Conservation (phyloP, 2,329 filamentous ascomycete species). For the Lomentospora prolificans region DNA sequence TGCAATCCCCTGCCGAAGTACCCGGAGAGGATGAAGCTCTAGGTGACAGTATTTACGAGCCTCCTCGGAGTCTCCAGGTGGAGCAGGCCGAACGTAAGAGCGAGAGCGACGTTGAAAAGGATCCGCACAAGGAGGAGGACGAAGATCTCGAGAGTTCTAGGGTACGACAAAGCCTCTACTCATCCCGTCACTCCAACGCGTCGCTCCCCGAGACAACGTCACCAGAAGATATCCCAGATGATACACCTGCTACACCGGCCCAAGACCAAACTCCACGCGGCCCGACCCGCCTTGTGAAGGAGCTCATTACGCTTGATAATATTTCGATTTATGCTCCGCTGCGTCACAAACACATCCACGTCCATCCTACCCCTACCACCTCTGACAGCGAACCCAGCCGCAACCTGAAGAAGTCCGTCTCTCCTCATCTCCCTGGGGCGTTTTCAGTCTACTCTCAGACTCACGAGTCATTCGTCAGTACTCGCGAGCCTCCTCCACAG, state of each 20-base stretch:
- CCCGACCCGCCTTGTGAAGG: conserved; percentile 44
- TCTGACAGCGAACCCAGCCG: conserved; percentile 16
- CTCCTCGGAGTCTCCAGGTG: neutral
- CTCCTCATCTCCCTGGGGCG: conserved; percentile 35
- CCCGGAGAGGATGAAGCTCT: neutral
- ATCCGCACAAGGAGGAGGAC: neutral
- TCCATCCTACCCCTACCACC: conserved; percentile 20
- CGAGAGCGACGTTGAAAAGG: neutral
- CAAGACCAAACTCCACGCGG: conserved; percentile 29
- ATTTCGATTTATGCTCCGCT: conserved; percentile 48
- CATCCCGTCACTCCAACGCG: neutral
- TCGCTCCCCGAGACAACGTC: neutral
- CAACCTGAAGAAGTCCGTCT: neutral
- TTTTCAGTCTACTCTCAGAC: conserved; percentile 39
- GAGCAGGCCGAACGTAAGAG: neutral
- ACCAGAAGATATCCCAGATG: neutral
- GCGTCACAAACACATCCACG: conserved; percentile 32
- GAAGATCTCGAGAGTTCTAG: neutral
- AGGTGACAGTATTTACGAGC: neutral
- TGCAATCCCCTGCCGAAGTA: neutral
- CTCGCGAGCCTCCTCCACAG: neutral
- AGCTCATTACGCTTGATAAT: conserved; percentile 38
- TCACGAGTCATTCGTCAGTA: conserved; percentile 3
- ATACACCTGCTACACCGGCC: neutral
- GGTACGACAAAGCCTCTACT: neutral